Conservation (phyloP, 2,329 filamentous ascomycete genomes). For the Aplosporella prunicola region DNA sequence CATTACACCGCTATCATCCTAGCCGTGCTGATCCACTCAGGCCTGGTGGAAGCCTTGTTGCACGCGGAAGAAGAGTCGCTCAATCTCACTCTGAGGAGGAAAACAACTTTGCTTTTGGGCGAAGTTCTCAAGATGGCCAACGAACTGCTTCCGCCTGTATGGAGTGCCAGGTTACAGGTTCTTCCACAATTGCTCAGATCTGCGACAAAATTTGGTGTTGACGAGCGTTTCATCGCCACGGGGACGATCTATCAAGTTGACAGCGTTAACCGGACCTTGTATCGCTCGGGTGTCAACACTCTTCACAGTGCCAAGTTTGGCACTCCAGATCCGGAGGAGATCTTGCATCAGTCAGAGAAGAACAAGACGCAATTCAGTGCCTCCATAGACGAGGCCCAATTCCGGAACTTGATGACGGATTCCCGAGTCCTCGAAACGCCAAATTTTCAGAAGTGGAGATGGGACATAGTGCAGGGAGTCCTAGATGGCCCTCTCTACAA, state of each 20-base stretch:
- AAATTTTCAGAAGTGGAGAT: constrained; percentile 94
- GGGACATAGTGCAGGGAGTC: constrained; percentile 82
- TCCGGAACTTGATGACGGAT: constrained; percentile 57
- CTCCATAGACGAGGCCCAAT: constrained; percentile 54
- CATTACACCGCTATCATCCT: constrained; percentile 89
- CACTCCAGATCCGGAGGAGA: constrained; percentile 29
- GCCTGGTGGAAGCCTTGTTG: constrained; percentile 46
- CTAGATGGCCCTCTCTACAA: constrained; percentile 89
- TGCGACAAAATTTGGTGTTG: constrained; percentile 60
- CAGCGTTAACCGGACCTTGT: constrained; percentile 87
- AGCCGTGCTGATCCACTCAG: constrained; percentile 74
- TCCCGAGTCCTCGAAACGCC: constrained; percentile 80
- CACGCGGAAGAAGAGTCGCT: constrained; percentile 60
- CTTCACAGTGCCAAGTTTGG: constrained; percentile 24
- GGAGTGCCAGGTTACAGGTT: constrained; percentile 78
- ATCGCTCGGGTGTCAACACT: constrained; percentile 56
- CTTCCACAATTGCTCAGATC: constrained; percentile 76
- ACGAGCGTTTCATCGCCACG: constrained; percentile 70
- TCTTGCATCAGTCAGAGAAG: constrained; percentile 21
- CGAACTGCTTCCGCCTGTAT: constrained; percentile 68
- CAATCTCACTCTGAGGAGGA: constrained; percentile 65
- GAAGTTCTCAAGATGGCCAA: constrained; percentile 86
- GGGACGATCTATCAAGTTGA: constrained; percentile 96
- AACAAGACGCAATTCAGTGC: constrained; percentile 32
- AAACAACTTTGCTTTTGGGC: constrained; percentile 81